Evolutionary conservation across 495 filamentous ascomycete species (phyloP).

Genomic region (Hyaloscypha finlandica): DNA sequence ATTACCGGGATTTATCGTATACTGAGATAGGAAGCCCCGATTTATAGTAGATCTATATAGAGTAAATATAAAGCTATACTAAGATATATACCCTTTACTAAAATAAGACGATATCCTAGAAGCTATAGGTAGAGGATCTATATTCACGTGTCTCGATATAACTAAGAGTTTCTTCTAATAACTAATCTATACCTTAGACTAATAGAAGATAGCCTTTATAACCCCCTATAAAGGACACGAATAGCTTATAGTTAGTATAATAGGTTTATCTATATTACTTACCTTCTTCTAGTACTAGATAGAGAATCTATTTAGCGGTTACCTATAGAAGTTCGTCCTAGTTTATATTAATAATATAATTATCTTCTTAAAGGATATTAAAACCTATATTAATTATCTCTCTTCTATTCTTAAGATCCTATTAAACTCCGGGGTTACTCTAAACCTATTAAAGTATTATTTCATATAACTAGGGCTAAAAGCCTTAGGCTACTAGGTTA

Average conservation of each 20-base stretch:
- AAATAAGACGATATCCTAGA: constrained; percentile 14
- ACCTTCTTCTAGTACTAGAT: constrained; percentile 28
- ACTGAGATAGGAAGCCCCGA: too few relatives aligned
- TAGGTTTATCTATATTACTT: constrained; percentile 21
- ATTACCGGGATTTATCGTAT: too few relatives aligned
- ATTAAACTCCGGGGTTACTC: constrained; percentile 14
- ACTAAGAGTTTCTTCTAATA: constrained; percentile 25
- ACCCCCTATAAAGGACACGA: constrained; percentile 22
- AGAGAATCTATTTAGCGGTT: constrained; percentile 9
- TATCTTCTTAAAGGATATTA: constrained; percentile 18
- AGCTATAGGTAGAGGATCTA: constrained; percentile 6
- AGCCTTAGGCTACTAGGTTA: constrained; percentile 18
- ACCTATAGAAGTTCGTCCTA: not conserved
- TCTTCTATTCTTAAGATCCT: constrained; percentile 1
- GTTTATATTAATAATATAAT: constrained; percentile 12
- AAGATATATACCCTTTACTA: too few relatives aligned
- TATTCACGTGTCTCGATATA: constrained; percentile 22
- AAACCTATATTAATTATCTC: constrained; percentile 12
- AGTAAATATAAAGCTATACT: too few relatives aligned
- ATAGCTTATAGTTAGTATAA: constrained; percentile 23
- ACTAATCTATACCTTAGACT: constrained; percentile 3
- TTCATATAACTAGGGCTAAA: constrained; percentile 16
- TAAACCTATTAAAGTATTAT: constrained; percentile 22
- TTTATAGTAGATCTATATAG: too few relatives aligned
- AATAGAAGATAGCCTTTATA: constrained; percentile 22